A percentile compares a stretch with the other conserved stretches of the same genome.
phyloP scores from a whole-genome alignment of 495 filamentous ascomycete genomes.

The Amphirosellinia nigrospora region DNA sequence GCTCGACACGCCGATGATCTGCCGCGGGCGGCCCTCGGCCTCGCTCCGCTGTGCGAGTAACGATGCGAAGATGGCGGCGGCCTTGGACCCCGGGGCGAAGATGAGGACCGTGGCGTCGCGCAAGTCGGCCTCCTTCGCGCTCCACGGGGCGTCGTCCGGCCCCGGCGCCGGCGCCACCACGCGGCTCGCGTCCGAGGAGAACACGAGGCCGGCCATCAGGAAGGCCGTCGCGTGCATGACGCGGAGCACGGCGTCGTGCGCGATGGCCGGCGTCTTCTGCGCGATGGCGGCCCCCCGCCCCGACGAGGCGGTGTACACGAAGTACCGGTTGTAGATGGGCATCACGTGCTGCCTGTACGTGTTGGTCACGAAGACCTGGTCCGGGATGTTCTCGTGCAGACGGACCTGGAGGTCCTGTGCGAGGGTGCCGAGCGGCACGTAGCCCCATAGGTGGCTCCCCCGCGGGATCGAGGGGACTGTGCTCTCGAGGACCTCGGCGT shows the following conservation, averaged over 20 bases:
- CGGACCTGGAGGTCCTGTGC: conserved; percentile 41
- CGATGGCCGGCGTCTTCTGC: conserved; percentile 32
- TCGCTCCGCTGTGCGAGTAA: conserved; percentile 35
- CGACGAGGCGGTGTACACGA: conserved; percentile 32
- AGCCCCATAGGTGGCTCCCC: conserved; percentile 46
- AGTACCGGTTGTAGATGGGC: conserved; percentile 61
- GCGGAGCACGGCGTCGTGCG: conserved; percentile 51
- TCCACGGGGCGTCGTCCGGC: conserved; percentile 15
- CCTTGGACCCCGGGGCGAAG: conserved; percentile 58
- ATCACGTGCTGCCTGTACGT: conserved; percentile 51
- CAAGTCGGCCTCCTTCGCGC: conserved; percentile 51
- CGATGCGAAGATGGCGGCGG: conserved; percentile 51
- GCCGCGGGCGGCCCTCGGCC: conserved; percentile 32
- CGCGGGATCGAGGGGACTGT: conserved; percentile 41
- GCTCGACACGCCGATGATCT: conserved; percentile 47
- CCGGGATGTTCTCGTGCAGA: conserved; percentile 44
- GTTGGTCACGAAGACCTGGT: conserved; percentile 44
- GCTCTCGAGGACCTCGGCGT: conserved; percentile 56
- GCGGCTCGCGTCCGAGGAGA: conserved; percentile 41
- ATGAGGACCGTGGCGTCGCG: conserved; percentile 46
- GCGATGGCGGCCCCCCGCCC: conserved; percentile 26
- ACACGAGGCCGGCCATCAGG: conserved; percentile 55
- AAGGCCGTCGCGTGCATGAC: conserved; percentile 54
- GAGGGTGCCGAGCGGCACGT: conserved; percentile 49
- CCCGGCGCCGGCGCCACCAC: conserved; percentile 50